A percentile compares a stretch with the other conserved stretches of the same genome.
These are phyloP conservation scores for Volvox africanus DNA, from an alignment of 139 green algal genomes.

Conservation along the genomic window DNA sequence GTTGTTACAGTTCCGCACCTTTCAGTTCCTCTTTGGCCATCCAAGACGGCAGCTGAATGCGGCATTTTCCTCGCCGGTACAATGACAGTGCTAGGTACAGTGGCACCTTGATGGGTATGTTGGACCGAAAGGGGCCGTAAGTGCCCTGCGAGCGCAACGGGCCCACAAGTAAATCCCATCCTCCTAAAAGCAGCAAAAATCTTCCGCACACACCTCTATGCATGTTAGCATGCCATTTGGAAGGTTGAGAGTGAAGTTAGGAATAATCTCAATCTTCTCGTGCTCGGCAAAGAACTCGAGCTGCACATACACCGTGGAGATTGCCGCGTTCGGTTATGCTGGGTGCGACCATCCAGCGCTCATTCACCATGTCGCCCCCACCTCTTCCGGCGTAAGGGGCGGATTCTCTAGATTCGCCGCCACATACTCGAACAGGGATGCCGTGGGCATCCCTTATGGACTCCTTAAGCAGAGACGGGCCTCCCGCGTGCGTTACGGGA, in stretches of 20 bases:
- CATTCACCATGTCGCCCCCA: background rate
- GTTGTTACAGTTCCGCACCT: slow-evolving; percentile 45
- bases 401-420: slow-evolving; percentile 17
- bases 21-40: slow-evolving; percentile 71
- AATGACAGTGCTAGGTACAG: slow-evolving; percentile 89
- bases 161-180: background rate
- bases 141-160: slow-evolving; percentile 63
- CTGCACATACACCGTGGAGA: slow-evolving; percentile 61
- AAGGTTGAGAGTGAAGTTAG: slow-evolving; percentile 84
- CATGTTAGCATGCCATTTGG: slow-evolving; percentile 57
- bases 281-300: slow-evolving; percentile 93
- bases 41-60: slow-evolving; percentile 84
- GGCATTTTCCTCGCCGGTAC: slow-evolving; percentile 81
- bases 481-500: too few species aligned
- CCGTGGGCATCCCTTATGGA: slow-evolving; percentile 4
- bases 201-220: slow-evolving; percentile 67
- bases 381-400: slow-evolving; percentile 38
- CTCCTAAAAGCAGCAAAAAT: background rate
- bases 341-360: background rate
- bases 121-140: slow-evolving; percentile 87
- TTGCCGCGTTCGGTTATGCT: background rate
- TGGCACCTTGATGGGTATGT: slow-evolving; percentile 80
- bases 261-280: slow-evolving; percentile 84
- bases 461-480: too few species aligned
- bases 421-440: slow-evolving; percentile 47